These are phyloP conservation scores for Nannochloris sp. DNA, from an alignment of 139 green algal species.

Conservation along the genomic window DNA sequence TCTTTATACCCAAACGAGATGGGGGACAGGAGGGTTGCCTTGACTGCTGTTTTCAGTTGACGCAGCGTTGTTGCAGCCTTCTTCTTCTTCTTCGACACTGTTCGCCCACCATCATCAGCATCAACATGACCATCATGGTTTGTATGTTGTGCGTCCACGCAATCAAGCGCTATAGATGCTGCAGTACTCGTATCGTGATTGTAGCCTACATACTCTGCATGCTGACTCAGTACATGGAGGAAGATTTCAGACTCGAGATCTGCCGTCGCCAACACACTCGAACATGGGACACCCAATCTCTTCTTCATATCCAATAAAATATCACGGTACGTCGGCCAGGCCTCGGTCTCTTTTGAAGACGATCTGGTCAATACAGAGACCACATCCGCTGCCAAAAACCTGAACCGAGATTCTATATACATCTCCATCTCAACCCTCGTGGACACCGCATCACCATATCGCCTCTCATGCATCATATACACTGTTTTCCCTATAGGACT, in stretches of 20 bases:
- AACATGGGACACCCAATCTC: constrained; percentile 42
- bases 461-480: constrained; percentile 22
- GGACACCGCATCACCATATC: background rate
- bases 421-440: constrained; percentile 14
- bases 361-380: constrained; percentile 40
- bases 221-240: constrained; percentile 56
- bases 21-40: constrained; percentile 33
- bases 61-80: background rate
- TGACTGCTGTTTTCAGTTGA: no score
- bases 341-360: no score
- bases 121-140: constrained; percentile 10
- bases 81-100: constrained; percentile 21
- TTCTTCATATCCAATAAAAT: constrained; percentile 52
- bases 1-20: constrained; percentile 53
- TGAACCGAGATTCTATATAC: constrained; percentile 61
- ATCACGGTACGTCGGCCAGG: constrained; percentile 56
- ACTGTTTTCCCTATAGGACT: constrained; percentile 53
- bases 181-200: background rate
- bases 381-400: constrained; percentile 69
- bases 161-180: no score
- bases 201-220: constrained; percentile 17
- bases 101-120: constrained; percentile 16
- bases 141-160: no score
- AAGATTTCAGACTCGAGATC: constrained; percentile 84
- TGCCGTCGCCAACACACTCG: constrained; percentile 30